Conservation (phyloP, 441 rosid genomes). For the Cnidoscolus chayamansa region DNA sequence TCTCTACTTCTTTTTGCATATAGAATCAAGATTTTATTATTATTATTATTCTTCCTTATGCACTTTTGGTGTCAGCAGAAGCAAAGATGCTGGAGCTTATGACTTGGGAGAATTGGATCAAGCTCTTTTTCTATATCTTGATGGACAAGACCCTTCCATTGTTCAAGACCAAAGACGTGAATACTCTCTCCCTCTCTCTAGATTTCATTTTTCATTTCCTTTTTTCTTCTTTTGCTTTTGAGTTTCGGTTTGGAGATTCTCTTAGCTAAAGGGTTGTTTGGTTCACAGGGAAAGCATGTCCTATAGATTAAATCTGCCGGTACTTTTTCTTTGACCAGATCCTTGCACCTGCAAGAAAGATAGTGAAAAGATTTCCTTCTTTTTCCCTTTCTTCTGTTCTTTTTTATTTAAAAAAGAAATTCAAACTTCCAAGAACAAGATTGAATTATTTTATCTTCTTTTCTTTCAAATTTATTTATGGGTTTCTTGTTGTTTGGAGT, state of each 20-base stretch:
- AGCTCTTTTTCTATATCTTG: slow-evolving; percentile 88
- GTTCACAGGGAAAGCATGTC: slow-evolving; percentile 65
- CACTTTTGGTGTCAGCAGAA: slow-evolving; percentile 34
- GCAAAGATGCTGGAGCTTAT: slow-evolving; percentile 68
- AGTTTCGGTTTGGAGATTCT: slow-evolving; percentile 37
- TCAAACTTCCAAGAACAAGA: neutral
- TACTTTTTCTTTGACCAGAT: slow-evolving; percentile 75
- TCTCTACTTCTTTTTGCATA: neutral
- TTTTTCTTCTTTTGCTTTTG: slow-evolving; percentile 11
- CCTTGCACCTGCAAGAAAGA: slow-evolving; percentile 39
- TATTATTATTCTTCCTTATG: neutral
- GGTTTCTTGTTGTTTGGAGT: slow-evolving; percentile 19
- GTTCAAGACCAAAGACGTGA: slow-evolving; percentile 72
- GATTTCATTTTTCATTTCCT: neutral
- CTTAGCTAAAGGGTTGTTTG: slow-evolving; percentile 21
- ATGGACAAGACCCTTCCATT: slow-evolving; percentile 69
- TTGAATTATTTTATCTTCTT: neutral
- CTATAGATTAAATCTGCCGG: slow-evolving; percentile 35
- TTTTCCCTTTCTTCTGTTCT: neutral
- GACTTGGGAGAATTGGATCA: slow-evolving; percentile 93
- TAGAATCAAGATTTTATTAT: neutral
- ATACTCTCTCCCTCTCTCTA: slow-evolving; percentile 14
- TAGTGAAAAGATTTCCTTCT: neutral
- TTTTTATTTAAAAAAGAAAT: neutral
- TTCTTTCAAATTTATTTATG: slow-evolving; percentile 13